Evolutionary conservation across 2,329 filamentous ascomycete species (phyloP), one percentile per base, ranked within the genome.

Genomic region (Neonectria hederae): DNA sequence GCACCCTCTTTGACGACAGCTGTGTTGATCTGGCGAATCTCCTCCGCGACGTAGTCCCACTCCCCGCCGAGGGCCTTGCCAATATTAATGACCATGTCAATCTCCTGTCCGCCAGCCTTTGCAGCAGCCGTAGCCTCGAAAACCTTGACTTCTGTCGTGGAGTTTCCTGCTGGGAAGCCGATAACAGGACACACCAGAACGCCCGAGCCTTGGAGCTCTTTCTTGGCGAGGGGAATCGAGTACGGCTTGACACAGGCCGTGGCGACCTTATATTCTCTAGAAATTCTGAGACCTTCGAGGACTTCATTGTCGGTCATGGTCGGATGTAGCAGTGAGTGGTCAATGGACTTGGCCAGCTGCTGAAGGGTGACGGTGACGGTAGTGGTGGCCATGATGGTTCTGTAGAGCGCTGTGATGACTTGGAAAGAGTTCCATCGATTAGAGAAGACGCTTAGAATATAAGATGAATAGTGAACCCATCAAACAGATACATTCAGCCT

Each of bases 41-140:
- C 87, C 6, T 80, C 72, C 0, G 74, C 69, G 13, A 89, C 85
- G 65, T 88, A 89, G 7, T 79, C 79, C 86, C 86, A 89, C 30
- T 89, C 83, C 0, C 81, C 82, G 17, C 84, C 77, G 0, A 88
- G 80, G 0, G 80, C 86, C 68, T 89, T 88, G 35, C 87, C 87
- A 11, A 89, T 75, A 62, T 90, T 89, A 66, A 89, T 78, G 1
- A 89, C 86, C 83, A 89, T 85, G 72, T 89, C 87, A 24, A 89
- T 83, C 72, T 89, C 87, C 1, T 75, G 68, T 1, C 82, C 86
- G 2, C 86, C 87, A 0, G 79, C 80, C 3, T 76, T 68, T 0
- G 80, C 80, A 0, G 86, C 86, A 1, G 79, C 78, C 0, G 72
- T 73, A 0, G 87, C 84, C 69, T 89, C 87, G 24, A 79, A 75